phyloP scores from a whole-genome alignment of 163 green algal species.

The Volvox carteri region DNA sequence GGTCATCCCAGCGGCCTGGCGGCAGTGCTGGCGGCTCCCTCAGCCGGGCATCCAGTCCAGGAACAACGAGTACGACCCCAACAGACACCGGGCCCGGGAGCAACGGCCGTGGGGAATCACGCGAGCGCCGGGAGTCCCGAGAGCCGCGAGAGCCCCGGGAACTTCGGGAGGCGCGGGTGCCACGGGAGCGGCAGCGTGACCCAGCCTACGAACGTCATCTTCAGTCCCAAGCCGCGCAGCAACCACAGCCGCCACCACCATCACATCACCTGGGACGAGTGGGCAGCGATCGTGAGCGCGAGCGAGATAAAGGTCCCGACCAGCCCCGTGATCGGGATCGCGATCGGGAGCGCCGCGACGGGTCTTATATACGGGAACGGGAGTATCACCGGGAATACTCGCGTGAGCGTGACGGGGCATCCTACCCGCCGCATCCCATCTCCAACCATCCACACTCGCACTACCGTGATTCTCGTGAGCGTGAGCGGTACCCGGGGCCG shows the following conservation, averaged over 20 bases:
- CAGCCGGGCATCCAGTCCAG: conserved; percentile 28
- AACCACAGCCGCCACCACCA: background rate
- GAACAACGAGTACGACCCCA: conserved; percentile 23
- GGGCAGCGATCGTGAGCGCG: background rate
- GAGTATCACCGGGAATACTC: conserved; percentile 20
- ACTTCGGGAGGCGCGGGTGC: background rate
- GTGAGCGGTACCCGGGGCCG: conserved; percentile 1
- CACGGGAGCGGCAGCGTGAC: conserved; percentile 17
- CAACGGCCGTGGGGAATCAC: background rate
- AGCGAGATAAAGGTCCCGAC: background rate
- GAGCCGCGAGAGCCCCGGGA: conserved; percentile 2
- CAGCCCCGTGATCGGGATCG: background rate
- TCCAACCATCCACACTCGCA: background rate
- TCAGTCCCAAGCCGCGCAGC: conserved; percentile 1
- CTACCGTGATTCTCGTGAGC: conserved; percentile 1
- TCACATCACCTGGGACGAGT: background rate
- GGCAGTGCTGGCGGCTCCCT: background rate
- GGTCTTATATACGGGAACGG: background rate
- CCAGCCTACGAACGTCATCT: conserved; percentile 35
- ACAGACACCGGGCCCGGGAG: conserved; percentile 7
- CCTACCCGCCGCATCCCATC: background rate
- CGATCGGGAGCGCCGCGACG: background rate
- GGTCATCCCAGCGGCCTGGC: background rate
- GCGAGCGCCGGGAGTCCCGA: background rate
- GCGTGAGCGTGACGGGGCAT: background rate